phyloP scores from a whole-genome alignment of 257 asterid species.

The Prunella vulgaris region DNA sequence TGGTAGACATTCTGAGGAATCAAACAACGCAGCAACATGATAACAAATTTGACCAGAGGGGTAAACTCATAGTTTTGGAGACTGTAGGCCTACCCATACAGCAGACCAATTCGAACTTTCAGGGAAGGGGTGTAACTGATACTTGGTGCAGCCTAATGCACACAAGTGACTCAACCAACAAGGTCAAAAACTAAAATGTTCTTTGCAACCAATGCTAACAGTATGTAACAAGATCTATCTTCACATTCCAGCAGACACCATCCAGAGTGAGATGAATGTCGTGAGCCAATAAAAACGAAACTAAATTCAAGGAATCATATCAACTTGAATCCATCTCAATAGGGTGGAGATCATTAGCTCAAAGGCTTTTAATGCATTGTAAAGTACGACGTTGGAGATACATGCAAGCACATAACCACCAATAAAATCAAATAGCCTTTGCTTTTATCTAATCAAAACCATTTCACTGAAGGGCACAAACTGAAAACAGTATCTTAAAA shows the following conservation, averaged over 20 bases:
- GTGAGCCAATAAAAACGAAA: neutral
- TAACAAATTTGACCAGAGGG: neutral
- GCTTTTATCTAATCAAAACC: neutral
- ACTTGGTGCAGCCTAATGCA: neutral
- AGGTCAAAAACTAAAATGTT: neutral
- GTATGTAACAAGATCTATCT: neutral
- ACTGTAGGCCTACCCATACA: neutral
- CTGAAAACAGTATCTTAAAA: neutral
- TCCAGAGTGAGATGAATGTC: neutral
- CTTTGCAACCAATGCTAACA: neutral
- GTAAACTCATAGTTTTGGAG: neutral
- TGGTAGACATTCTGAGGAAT: neutral
- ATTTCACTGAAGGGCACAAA: neutral
- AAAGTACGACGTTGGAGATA: neutral
- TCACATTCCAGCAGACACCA: neutral
- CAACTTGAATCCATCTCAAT: neutral
- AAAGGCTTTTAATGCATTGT: neutral
- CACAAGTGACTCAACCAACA: too few relatives aligned
- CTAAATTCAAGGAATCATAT: neutral
- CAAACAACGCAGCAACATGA: neutral
- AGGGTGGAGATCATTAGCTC: neutral
- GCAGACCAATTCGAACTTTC: neutral
- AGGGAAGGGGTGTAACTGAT: neutral
- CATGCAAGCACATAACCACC: neutral
- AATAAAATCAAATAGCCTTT: neutral